A percentile compares a stretch with the other conserved stretches of the same genome.
phyloP scores from a whole-genome alignment of 2,329 filamentous ascomycete genomes.

The Aspergillus sergii region DNA sequence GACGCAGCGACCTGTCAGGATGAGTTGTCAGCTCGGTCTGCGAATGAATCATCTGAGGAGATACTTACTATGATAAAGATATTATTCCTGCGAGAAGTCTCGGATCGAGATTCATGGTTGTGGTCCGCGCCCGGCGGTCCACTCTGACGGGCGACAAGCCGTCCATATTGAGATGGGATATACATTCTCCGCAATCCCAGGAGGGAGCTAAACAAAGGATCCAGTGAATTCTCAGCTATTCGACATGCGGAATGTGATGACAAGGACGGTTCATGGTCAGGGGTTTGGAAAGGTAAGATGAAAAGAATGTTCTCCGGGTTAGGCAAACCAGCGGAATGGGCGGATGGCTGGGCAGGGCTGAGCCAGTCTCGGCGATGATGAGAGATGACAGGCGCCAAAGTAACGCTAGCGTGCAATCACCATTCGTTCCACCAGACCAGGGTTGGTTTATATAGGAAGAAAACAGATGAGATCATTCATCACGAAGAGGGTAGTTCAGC shows the following conservation, averaged over 20 bases:
- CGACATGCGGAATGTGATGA: constrained; percentile 15
- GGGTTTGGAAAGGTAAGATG: background rate
- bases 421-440: background rate
- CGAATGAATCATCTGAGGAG: background rate
- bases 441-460: background rate
- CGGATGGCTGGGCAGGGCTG: constrained; percentile 5
- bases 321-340: background rate
- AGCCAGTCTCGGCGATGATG: constrained; percentile 4
- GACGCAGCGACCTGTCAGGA: constrained; percentile 27
- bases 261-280: background rate
- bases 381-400: background rate
- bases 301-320: background rate
- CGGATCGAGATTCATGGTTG: background rate
- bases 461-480: background rate
- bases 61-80: constrained; percentile 35
- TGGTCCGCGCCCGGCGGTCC: background rate
- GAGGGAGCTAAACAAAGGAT: constrained; percentile 9
- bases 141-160: constrained; percentile 22
- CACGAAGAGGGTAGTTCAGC: background rate
- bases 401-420: background rate
- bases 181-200: constrained; percentile 21
- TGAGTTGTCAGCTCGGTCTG: constrained; percentile 9
- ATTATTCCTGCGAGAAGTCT: constrained; percentile 21
- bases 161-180: constrained; percentile 21
- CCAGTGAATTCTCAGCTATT: constrained; percentile 8